Evolutionary conservation across 176 grass and related monocot genomes (phyloP), one percentile per base, ranked within the genome.

Genomic region (Oryza nivara): DNA sequence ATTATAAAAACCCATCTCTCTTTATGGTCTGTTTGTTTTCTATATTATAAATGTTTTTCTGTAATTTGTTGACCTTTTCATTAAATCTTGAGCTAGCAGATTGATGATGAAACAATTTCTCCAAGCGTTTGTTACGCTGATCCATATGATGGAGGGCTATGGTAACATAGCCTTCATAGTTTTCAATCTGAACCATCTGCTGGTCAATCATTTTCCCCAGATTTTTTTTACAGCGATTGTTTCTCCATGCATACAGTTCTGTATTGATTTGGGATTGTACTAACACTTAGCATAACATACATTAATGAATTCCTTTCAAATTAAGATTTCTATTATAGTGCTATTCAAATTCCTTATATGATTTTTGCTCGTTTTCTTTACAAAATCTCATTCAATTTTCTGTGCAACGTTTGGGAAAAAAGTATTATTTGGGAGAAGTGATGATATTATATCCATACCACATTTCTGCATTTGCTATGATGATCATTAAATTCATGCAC

Each of bases 101-200:
- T 83, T 83, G 20, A 69, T 90, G 84, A 86, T 79, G 88, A 79
- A 11, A 75, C 17, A 79, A 63, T 43, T 68, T 82, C 64, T 70
- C 80, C 48, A 78, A 86, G 84, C 69, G 84, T 74, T 74, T 79
- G 30, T 78, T 69, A 71, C 22, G 41, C 84, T 90, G 88, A 23
- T 1, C 73, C 47, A 44, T 78, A 49, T 74, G 88, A 90, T 87
- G 84, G 80, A 83, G 36, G 30, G 84, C 80, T 83, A 43, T 87
- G 12, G 2, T 34, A 45, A 0, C 10, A 86, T 74, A 52, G 84
- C 69, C 68, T 83, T 81, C 32, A 52, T 83, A 80, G 88, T 86
- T 86, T 90, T 90, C 79, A 90, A 86, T 86, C 84, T 86, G 88
- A 90, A 85, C 56, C 0, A 65, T 79, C 84, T 85, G 70, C 65